Base-by-base conservation (phyloP, 352 stramenopile species). In the Pythium myriotylum region DNA sequence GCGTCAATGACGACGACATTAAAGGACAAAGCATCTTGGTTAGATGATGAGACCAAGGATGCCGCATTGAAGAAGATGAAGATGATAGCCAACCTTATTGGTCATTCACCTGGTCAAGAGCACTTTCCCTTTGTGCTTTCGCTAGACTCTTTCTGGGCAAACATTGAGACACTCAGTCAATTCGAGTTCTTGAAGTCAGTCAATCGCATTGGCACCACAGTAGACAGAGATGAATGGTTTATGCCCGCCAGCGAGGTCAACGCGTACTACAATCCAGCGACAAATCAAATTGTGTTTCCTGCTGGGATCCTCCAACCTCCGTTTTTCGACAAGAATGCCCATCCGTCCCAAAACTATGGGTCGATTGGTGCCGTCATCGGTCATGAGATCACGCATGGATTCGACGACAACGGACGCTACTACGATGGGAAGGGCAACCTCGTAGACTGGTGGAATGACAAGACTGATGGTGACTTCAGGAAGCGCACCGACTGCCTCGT, bases 381-480 rank as follows among this genome's bases (percentile, higher is more conserved):
- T 4, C 94, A 99, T 62, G 96, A 98, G 68, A 94, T 99, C 71
- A 99, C 92, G 2, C 96, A 99, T 65, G 94, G 93, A 5, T 99
- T 98, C 68, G 96, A 99, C 62, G 87, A 96, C 47, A 86, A 95
- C 29, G 95, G 94, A 5, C 75, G 88, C 35, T 95, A 97, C 59
- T 97, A 88, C 53, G 81, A 90, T 51, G 90, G 72, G 45, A 66
- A 90, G 29, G 95, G 95, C 10, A 97, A 97, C 47, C 79, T 98
- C 53, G 70, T 88, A 0, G 81, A 97, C 68, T 99, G 94, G 94
- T 98, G 96, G 93, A 96, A 82, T 22, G 71, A 89, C 24, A 75
- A 81, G 35, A 97, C 97, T 24, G 75, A 73, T 14, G 60, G 66
- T 9, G 79, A 95, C 45, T 98, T 96, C 50, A 53, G 65, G 2